These are phyloP conservation scores for Penicillium maclennaniae DNA, from an alignment of 495 filamentous ascomycete species.

Conservation along the genomic window DNA sequence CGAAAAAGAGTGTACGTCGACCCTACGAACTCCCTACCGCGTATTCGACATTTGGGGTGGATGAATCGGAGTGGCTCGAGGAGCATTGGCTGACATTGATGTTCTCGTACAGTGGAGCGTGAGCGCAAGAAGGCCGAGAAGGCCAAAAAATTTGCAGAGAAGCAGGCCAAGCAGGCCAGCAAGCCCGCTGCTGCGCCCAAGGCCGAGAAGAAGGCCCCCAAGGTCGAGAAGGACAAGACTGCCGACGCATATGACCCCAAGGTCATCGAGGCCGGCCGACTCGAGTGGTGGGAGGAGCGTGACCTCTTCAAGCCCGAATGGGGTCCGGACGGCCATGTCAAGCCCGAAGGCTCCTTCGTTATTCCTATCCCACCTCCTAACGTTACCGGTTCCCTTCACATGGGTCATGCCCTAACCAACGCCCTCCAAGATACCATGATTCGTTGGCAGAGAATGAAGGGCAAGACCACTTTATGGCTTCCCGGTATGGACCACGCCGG, in stretches of 20 bases:
- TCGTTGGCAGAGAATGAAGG: conserved; percentile 63
- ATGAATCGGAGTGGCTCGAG: not conserved
- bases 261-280: conserved; percentile 53
- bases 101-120: conserved; percentile 41
- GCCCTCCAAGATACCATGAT: conserved; percentile 74
- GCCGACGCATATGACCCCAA: conserved; percentile 55
- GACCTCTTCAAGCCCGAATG: conserved; percentile 74
- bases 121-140: conserved; percentile 60
- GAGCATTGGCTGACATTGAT: conserved; percentile 17
- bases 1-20: conserved; percentile 53
- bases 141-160: conserved; percentile 56
- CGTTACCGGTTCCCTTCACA: conserved; percentile 66
- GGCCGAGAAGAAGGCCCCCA: conserved; percentile 50
- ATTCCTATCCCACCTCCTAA: conserved; percentile 77
- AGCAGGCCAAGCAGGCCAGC: conserved; percentile 48
- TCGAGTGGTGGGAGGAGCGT: conserved; percentile 59
- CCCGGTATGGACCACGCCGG: conserved; percentile 76
- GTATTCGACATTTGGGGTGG: not conserved
- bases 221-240: conserved; percentile 51
- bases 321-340: conserved; percentile 59
- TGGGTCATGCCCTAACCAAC: conserved; percentile 65
- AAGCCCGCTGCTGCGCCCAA: conserved; percentile 45
- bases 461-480: conserved; percentile 65
- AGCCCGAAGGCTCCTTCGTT: conserved; percentile 65
- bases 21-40: not conserved